Evolutionary conservation across 768 basidiomycete genomes (phyloP).

Genomic region (Hydnum rufescens): DNA sequence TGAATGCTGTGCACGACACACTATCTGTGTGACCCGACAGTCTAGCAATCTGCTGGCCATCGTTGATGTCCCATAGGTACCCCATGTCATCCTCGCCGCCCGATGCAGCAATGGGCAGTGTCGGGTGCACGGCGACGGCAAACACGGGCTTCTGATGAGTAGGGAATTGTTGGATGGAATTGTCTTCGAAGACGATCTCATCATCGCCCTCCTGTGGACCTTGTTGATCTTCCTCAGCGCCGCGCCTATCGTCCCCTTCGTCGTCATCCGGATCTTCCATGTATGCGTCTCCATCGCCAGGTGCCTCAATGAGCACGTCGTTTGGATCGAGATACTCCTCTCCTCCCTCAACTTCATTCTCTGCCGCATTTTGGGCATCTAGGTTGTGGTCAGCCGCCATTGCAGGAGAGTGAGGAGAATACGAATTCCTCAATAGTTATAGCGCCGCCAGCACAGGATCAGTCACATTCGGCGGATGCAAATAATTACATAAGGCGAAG

Average conservation of each 20-base stretch:
- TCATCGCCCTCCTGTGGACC: conserved; percentile 2
- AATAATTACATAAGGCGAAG: too few relatives aligned
- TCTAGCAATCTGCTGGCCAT: conserved; percentile 61
- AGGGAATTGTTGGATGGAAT: conserved; percentile 48
- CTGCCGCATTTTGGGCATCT: conserved; percentile 21
- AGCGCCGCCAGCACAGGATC: too few relatives aligned
- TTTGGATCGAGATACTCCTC: conserved; percentile 43
- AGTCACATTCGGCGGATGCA: too few relatives aligned
- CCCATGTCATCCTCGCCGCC: conserved; percentile 93
- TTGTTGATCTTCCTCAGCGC: neutral
- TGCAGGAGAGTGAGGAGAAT: neutral
- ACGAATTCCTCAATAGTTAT: too few relatives aligned
- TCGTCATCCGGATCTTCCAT: conserved; percentile 37
- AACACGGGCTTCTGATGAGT: conserved; percentile 67
- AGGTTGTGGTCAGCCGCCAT: conserved; percentile 7
- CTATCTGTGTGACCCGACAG: conserved; percentile 89
- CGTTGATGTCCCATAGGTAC: conserved; percentile 78
- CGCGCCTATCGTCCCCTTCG: conserved; percentile 18
- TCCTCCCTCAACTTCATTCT: conserved; percentile 16
- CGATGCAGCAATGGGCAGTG: conserved; percentile 58
- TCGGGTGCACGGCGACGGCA: conserved; percentile 64
- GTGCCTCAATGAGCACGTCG: conserved; percentile 38
- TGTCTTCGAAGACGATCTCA: conserved; percentile 29
- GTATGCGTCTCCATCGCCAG: conserved; percentile 34
- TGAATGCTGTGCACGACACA: conserved; percentile 63